phyloP scores from a whole-genome alignment of 345 rosid species.

The Chamaenerion angustifolium region DNA sequence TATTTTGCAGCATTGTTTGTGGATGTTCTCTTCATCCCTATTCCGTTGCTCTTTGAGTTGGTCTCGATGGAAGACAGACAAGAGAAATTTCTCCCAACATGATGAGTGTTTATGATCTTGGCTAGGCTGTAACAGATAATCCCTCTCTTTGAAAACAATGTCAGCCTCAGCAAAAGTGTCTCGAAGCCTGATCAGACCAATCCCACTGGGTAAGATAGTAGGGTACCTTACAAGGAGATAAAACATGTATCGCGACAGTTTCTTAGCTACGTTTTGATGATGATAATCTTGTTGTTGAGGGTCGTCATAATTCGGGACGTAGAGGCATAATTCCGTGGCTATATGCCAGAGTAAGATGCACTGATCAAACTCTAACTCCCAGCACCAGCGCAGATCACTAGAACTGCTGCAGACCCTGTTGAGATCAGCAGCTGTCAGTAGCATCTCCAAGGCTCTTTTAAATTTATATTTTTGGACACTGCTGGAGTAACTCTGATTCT shows the following conservation, averaged over 20 bases:
- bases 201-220: conserved; percentile 7
- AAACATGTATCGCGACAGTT: conserved; percentile 9
- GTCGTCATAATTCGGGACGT: conserved; percentile 7
- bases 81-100: no score
- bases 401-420: conserved; percentile 17
- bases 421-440: conserved; percentile 48
- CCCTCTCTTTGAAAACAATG: conserved; percentile 2
- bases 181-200: conserved; percentile 3
- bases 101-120: conserved; percentile 5
- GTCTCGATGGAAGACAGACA: no score
- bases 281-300: neutral
- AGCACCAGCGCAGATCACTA: conserved; percentile 10
- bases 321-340: conserved; percentile 34
- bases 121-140: neutral
- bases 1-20: neutral
- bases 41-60: no score
- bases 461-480: no score
- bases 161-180: conserved; percentile 10
- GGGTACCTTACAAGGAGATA: conserved; percentile 10
- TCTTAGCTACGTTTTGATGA: neutral
- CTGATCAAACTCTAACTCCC: conserved; percentile 29
- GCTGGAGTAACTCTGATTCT: no score
- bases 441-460: no score
- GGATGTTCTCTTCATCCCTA: no score
- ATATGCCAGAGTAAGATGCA: conserved; percentile 46